Conservation (phyloP, 176 grass and related monocot genomes). For the Aechmea fasciata region DNA sequence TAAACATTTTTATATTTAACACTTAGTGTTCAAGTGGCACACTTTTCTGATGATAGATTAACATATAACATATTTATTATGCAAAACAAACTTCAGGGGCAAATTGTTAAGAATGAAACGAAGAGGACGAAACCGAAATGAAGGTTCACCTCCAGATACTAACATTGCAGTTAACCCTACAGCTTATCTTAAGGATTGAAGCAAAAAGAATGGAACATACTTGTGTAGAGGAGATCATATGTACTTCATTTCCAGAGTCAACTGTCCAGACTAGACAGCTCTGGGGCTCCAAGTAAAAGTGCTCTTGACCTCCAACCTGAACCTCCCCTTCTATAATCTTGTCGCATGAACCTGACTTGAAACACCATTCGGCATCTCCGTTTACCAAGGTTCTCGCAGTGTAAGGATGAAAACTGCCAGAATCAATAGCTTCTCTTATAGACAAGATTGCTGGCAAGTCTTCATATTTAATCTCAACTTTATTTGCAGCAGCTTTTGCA, state of each 20-base stretch:
- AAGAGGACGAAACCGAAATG: too few relatives aligned
- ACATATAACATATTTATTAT: too few relatives aligned
- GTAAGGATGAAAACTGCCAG: conserved; percentile 72
- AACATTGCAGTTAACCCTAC: too few relatives aligned
- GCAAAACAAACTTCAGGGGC: too few relatives aligned
- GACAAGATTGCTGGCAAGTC: conserved; percentile 82
- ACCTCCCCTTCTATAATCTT: conserved; percentile 69
- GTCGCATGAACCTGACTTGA: conserved; percentile 45
- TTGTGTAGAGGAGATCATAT: conserved; percentile 98
- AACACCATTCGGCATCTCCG: conserved; percentile 73
- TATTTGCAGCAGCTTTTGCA: conserved; percentile 73
- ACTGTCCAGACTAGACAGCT: conserved; percentile 76
- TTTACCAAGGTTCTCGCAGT: conserved; percentile 53
- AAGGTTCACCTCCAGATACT: too few relatives aligned
- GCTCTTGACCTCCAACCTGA: conserved; percentile 80
- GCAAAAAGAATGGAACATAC: conserved; percentile 38
- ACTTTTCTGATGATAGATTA: too few relatives aligned
- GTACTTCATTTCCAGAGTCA: conserved; percentile 95
- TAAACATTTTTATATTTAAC: too few relatives aligned
- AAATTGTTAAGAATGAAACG: too few relatives aligned
- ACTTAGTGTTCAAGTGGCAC: too few relatives aligned
- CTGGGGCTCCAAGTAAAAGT: conserved; percentile 97
- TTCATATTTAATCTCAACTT: conserved; percentile 65
- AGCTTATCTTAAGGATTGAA: not conserved
- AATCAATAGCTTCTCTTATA: conserved; percentile 62